phyloP scores from a whole-genome alignment of 1,139 yeast species.

The Suhomyces panamericanus region DNA sequence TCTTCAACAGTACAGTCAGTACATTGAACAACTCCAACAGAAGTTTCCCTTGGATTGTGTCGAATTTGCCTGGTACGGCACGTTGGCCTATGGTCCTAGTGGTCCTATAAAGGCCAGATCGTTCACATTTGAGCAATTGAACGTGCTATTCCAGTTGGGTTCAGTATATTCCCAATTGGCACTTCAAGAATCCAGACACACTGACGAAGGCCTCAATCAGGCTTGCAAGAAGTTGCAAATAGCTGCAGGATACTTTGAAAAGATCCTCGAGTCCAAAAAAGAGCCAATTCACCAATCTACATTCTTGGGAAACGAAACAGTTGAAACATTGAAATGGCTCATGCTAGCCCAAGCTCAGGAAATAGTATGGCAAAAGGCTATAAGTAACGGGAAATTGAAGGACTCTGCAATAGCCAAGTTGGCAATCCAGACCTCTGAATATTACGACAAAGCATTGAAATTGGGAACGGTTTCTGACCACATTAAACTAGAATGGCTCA shows the following conservation, averaged over 20 bases:
- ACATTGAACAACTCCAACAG: constrained; percentile 28
- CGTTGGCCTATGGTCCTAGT: constrained; percentile 55
- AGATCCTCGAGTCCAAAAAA: constrained; percentile 24
- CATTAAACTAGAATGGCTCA: constrained; percentile 63
- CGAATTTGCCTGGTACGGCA: constrained; percentile 71
- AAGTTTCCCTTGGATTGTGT: constrained; percentile 47
- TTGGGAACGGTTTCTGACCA: constrained; percentile 50
- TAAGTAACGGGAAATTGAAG: constrained; percentile 49
- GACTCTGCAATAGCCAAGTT: constrained; percentile 64
- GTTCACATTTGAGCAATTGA: constrained; percentile 57
- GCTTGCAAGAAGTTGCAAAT: constrained; percentile 66
- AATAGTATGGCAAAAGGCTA: constrained; percentile 76
- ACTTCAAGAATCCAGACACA: constrained; percentile 37
- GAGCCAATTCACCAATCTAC: constrained; percentile 12
- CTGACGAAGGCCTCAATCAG: constrained; percentile 58
- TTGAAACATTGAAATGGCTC: constrained; percentile 36
- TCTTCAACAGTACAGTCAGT: constrained; percentile 34
- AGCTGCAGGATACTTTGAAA: constrained; percentile 69
- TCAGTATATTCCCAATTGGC: constrained; percentile 62
- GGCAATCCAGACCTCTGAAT: constrained; percentile 60
- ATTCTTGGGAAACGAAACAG: constrained; percentile 31
- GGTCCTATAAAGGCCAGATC: constrained; percentile 49
- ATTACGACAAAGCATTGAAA: constrained; percentile 50
- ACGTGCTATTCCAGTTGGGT: constrained; percentile 69
- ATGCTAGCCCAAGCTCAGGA: constrained; percentile 90